Conservation (phyloP, 1,284 basidiomycete genomes). For the Singerocomus inundabilis region DNA sequence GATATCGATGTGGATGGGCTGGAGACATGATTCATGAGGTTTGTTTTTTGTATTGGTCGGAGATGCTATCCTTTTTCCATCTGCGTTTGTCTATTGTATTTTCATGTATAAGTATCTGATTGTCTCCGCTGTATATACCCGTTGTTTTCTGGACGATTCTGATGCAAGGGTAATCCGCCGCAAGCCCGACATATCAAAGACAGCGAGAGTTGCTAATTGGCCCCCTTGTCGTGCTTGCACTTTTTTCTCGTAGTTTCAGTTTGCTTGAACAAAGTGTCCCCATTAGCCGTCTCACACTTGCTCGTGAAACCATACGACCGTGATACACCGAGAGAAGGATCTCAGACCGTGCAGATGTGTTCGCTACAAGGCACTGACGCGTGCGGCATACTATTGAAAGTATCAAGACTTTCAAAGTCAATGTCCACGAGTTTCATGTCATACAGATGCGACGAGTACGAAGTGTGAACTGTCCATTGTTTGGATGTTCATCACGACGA, state of each 20-base stretch:
- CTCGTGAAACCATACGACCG: conserved; percentile 94
- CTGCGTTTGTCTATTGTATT: not conserved
- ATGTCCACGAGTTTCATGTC: conserved; percentile 99
- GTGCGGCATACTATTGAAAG: conserved; percentile 98
- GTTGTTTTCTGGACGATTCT: conserved; percentile 8
- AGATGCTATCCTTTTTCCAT: conserved; percentile 20
- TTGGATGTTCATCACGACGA: conserved; percentile 66
- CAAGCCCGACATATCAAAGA: too few species aligned
- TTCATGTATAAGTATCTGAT: conserved; percentile 8
- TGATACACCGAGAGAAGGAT: conserved; percentile 90
- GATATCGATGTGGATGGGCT: conserved; percentile 15
- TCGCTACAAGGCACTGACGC: conserved; percentile 85
- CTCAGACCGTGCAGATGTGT: conserved; percentile 91
- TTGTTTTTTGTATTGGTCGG: conserved; percentile 7
- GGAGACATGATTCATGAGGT: conserved; percentile 11
- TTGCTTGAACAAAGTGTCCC: conserved; percentile 85
- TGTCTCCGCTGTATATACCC: conserved; percentile 17
- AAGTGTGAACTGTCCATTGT: conserved; percentile 99
- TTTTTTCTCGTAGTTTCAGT: conserved; percentile 43
- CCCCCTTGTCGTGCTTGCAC: conserved; percentile 50
- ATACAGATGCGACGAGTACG: conserved; percentile 93
- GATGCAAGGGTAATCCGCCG: not conserved
- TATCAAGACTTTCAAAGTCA: conserved; percentile 92
- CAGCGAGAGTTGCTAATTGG: conserved; percentile 21
- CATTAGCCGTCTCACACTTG: conserved; percentile 95